A percentile compares a stretch with the other conserved stretches of the same genome.
Conservation (phyloP, 768 basidiomycete species). For the Boletellus sp. region DNA sequence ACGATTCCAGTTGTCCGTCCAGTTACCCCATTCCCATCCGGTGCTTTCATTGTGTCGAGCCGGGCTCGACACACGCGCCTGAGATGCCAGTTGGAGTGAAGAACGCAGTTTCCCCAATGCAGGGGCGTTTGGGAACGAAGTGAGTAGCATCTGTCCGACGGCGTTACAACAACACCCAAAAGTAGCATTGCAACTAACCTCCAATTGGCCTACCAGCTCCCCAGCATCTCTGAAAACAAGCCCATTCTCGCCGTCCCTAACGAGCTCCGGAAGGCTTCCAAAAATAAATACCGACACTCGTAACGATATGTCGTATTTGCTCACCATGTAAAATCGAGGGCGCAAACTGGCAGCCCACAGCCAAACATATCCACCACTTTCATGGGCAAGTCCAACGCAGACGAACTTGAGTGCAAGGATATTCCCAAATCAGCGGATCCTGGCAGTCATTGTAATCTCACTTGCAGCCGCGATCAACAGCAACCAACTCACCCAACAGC, state of each 20-base stretch:
- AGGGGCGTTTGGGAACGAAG: conserved; percentile 55
- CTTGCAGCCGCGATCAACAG: not conserved
- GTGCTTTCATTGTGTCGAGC: conserved; percentile 21
- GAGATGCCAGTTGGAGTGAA: conserved; percentile 40
- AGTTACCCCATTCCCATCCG: conserved; percentile 63
- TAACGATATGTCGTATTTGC: conserved; percentile 17
- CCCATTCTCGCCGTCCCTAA: conserved; percentile 82
- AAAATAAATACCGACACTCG: conserved; percentile 1
- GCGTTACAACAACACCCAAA: not conserved
- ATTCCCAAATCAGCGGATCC: conserved; percentile 92
- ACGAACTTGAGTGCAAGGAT: conserved; percentile 87
- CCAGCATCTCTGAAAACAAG: conserved; percentile 64
- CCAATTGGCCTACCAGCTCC: conserved; percentile 69
- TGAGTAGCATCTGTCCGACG: conserved; percentile 48
- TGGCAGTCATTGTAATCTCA: conserved; percentile 27
- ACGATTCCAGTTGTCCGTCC: conserved; percentile 83
- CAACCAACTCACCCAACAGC: conserved; percentile 58
- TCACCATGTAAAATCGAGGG: conserved; percentile 84
- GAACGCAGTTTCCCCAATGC: conserved; percentile 49
- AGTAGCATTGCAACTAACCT: conserved; percentile 30
- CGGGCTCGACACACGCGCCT: conserved; percentile 21
- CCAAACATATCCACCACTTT: conserved; percentile 99
- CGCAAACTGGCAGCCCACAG: conserved; percentile 90
- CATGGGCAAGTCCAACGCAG: conserved; percentile 93
- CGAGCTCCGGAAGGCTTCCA: conserved; percentile 77